A percentile compares a stretch with the other conserved stretches of the same genome.
Conservation (phyloP, 805 yeast genomes). For the Ogataea degrootiae region DNA sequence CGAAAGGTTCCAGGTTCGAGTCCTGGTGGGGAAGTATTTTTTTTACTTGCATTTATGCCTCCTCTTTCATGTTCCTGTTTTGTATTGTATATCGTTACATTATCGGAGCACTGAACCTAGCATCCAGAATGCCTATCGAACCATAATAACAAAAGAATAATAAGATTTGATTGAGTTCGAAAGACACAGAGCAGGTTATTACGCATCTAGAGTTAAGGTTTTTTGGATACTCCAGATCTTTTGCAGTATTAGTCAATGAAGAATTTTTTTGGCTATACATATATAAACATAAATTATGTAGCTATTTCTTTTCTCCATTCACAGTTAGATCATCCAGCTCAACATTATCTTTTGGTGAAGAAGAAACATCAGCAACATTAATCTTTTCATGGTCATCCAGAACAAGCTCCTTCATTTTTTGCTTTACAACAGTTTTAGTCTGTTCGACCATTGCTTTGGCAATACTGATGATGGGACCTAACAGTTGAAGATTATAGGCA, state of each 20-base stretch:
- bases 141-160: too few relatives aligned
- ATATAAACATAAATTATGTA: too few relatives aligned
- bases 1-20: slow-evolving; percentile 47
- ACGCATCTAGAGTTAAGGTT: too few relatives aligned
- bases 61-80: too few relatives aligned
- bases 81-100: too few relatives aligned
- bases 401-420: slow-evolving; percentile 53
- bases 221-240: too few relatives aligned
- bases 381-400: slow-evolving; percentile 38
- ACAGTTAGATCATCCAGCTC: slow-evolving; percentile 10
- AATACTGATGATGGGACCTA: slow-evolving; percentile 69
- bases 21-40: slow-evolving; percentile 41
- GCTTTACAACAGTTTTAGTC: slow-evolving; percentile 51
- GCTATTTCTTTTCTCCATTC: not conserved
- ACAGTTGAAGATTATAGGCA: slow-evolving; percentile 63
- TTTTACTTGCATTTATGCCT: not conserved
- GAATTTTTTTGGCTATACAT: too few relatives aligned
- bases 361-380: not conserved
- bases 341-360: slow-evolving; percentile 1
- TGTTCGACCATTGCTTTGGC: slow-evolving; percentile 54
- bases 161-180: too few relatives aligned
- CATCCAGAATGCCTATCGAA: too few relatives aligned
- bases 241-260: too few relatives aligned
- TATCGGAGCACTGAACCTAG: too few relatives aligned
- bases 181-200: too few relatives aligned